These are phyloP conservation scores for Pythium insidiosum DNA, from an alignment of 352 stramenopile species.

Conservation along the genomic window DNA sequence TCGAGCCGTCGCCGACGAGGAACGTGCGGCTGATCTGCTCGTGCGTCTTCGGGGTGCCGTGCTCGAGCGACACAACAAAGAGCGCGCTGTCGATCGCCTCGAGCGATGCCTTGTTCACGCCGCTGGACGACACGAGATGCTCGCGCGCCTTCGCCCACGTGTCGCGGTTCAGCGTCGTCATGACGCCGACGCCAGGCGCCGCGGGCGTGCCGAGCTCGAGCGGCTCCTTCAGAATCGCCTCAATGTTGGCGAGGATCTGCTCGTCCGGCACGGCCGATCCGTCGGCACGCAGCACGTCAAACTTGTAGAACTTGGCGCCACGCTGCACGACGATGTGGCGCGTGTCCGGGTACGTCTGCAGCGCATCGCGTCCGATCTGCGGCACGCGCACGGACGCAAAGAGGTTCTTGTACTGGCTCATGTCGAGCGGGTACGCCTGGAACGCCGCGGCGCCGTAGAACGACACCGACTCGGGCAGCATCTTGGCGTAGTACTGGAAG, in stretches of 20 bases:
- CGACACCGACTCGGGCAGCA: conserved; percentile 75
- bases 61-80: conserved; percentile 79
- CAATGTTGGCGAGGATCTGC: conserved; percentile 77
- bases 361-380: conserved; percentile 47
- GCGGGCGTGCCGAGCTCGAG: conserved; percentile 25
- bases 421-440: conserved; percentile 86
- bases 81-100: conserved; percentile 81
- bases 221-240: conserved; percentile 71
- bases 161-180: conserved; percentile 82
- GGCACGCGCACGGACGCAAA: conserved; percentile 81
- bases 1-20: conserved; percentile 71
- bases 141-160: conserved; percentile 65
- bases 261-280: conserved; percentile 54
- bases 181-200: conserved; percentile 51
- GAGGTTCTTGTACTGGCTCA: conserved; percentile 90
- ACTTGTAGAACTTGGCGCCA: conserved; percentile 79
- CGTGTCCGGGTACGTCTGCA: conserved; percentile 48
- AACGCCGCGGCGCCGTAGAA: conserved; percentile 85
- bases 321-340: conserved; percentile 84
- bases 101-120: conserved; percentile 60
- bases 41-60: conserved; percentile 40
- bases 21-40: conserved; percentile 70
- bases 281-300: conserved; percentile 75
- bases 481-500: conserved; percentile 77
- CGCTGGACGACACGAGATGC: conserved; percentile 36